phyloP scores from a whole-genome alignment of 1,284 basidiomycete species.

The Fistulina hepatica region DNA sequence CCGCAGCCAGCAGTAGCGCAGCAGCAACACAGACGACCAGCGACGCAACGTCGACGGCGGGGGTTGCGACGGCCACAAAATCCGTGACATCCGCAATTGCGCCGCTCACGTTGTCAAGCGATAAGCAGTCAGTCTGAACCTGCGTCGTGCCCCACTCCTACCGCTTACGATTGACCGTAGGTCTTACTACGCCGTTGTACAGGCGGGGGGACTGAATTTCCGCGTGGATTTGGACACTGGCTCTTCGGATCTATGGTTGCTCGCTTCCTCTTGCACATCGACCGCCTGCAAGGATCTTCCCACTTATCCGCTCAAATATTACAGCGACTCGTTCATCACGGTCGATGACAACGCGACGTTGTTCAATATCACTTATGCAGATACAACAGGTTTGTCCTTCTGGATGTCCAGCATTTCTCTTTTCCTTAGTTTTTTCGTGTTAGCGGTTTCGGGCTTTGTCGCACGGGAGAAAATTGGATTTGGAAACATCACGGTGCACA shows the following conservation, averaged over 20 bases:
- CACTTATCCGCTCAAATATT: slow-evolving; percentile 52
- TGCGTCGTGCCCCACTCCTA: too few relatives aligned
- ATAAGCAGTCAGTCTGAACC: too few relatives aligned
- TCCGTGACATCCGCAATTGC: too few relatives aligned
- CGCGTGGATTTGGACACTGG: slow-evolving; percentile 66
- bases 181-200: slow-evolving; percentile 50
- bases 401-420: slow-evolving; percentile 4
- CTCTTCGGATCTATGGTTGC: slow-evolving; percentile 65
- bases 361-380: slow-evolving; percentile 53
- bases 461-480: slow-evolving; percentile 51
- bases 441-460: slow-evolving; percentile 58
- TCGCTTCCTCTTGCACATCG: slow-evolving; percentile 51
- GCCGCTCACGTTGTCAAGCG: too few relatives aligned
- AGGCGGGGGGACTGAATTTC: slow-evolving; percentile 50
- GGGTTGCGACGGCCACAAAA: too few relatives aligned
- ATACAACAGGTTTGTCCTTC: slow-evolving; percentile 45
- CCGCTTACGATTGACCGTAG: too few relatives aligned
- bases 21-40: too few relatives aligned
- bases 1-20: too few relatives aligned
- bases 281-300: slow-evolving; percentile 44
- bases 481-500: slow-evolving; percentile 43
- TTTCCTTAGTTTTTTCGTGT: slow-evolving; percentile 7
- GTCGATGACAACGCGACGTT: slow-evolving; percentile 49
- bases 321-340: slow-evolving; percentile 50
- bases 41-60: too few relatives aligned